Base-by-base conservation (phyloP, 306 rosid species). In the Fragaria ananassa region DNA sequence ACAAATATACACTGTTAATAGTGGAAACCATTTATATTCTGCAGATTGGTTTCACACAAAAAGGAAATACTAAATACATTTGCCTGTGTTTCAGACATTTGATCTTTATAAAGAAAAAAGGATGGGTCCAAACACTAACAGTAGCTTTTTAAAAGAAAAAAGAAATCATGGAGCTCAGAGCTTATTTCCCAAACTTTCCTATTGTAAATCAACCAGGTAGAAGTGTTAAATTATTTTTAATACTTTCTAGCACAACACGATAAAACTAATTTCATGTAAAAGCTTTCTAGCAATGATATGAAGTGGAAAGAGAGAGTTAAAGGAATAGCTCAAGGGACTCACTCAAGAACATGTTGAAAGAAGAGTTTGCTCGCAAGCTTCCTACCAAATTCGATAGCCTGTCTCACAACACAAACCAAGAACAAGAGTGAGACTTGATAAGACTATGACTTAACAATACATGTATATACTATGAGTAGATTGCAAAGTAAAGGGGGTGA, bases 321-420 rank as follows among this genome's bases (percentile, higher is more conserved):
- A 39, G 62, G 70, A 78, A 71, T 70, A 70, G 27, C 46, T 64
- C 37, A 47, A 75, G 69, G 35, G 79, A 90, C 97, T 90, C 81
- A 95, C 98, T 86, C 96, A 72, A 86, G 88, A 86, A 95, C 91
- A 79, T 92, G 91, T 62, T 85, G 85, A 78, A 92, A 88, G 81
- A 95, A 91, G 70, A 85, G 82, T 80, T 92, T 83, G 77, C 79
- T 82, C n/a, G 95, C 95, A 76, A 95, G 96, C 86, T 90, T 90
- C 75, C 91, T 93, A 70, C 92, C 98, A 89, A 88, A 92, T 69
- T 89, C 93, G 71, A 90, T 72, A 68, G 96, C 97, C 97, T 92
- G 87, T 72, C 72, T 62, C 86, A 71, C 63, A 69, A 80, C 78
- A 81, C 42, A 85, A 69, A 82, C 69, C 67, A 74, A 70, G 71